Conservation (phyloP, 1,139 yeast species). For the Hansenula anomala region DNA sequence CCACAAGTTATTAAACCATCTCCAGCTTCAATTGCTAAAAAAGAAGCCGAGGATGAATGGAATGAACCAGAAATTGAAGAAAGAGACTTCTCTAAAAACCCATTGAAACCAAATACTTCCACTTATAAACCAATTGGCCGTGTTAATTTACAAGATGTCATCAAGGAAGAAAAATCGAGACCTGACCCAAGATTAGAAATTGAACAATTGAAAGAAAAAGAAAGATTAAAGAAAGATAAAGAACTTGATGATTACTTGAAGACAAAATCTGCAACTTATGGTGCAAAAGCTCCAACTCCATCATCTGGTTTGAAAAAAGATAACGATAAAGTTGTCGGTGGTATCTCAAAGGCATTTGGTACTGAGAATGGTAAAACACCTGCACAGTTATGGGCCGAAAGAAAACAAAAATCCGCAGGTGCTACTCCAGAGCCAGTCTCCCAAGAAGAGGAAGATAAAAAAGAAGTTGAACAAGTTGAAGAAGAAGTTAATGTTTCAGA, state of each 20-base stretch:
- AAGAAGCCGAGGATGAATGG: conserved; percentile 52
- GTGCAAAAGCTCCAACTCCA: conserved; percentile 46
- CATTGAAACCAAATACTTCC: conserved; percentile 47
- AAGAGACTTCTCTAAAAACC: conserved; percentile 61
- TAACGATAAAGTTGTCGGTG: conserved; percentile 52
- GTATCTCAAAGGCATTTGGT: conserved; percentile 65
- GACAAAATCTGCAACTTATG: conserved; percentile 41
- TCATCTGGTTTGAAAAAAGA: conserved; percentile 26
- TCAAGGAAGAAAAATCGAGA: conserved; percentile 33
- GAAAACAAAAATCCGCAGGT: conserved; percentile 46
- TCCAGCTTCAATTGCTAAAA: conserved; percentile 5
- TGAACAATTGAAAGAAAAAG: conserved; percentile 33
- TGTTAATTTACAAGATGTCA: conserved; percentile 39
- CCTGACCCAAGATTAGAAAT: conserved; percentile 36
- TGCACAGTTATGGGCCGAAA: conserved; percentile 95
- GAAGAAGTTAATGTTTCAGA: conserved; percentile 26
- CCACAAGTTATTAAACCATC: conserved; percentile 22
- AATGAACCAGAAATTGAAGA: conserved; percentile 61
- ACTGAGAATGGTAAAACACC: conserved; percentile 83
- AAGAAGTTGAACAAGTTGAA: conserved; percentile 17
- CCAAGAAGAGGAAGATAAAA: conserved; percentile 12
- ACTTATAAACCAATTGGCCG: conserved; percentile 55
- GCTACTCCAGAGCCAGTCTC: conserved; percentile 18
- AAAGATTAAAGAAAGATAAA: conserved; percentile 41
- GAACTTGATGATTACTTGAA: conserved; percentile 40